Evolutionary conservation across 202 grass and related monocot species (phyloP).

Genomic region (Setaria viridis): DNA sequence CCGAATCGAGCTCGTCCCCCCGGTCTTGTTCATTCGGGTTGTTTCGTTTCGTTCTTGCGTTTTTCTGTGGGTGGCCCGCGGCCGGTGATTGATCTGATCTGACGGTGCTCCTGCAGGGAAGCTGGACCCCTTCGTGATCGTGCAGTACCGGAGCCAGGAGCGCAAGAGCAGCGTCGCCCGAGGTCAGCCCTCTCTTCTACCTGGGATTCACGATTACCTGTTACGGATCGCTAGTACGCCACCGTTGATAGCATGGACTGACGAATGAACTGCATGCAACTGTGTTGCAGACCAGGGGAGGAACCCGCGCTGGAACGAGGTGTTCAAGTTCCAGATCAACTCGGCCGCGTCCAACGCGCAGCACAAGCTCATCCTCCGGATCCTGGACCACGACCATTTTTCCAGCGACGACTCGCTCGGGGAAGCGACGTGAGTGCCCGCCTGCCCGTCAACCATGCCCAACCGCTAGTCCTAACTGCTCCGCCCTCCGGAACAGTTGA

Average conservation of each 20-base stretch:
- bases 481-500: neutral
- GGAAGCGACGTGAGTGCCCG: slow-evolving; percentile 71
- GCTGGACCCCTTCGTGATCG: slow-evolving; percentile 78
- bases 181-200: slow-evolving; percentile 35
- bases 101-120: slow-evolving; percentile 58
- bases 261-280: neutral
- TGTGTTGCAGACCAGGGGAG: slow-evolving; percentile 64
- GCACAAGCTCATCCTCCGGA: slow-evolving; percentile 79
- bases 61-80: neutral
- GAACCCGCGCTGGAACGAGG: slow-evolving; percentile 88
- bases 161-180: slow-evolving; percentile 75
- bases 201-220: neutral
- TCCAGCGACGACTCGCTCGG: slow-evolving; percentile 84
- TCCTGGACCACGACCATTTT: slow-evolving; percentile 84
- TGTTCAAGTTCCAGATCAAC: slow-evolving; percentile 82
- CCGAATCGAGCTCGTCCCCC: neutral
- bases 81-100: neutral
- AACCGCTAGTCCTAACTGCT: neutral
- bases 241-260: neutral
- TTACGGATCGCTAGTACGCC: neutral
- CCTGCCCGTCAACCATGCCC: neutral
- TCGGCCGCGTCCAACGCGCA: slow-evolving; percentile 43
- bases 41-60: neutral
- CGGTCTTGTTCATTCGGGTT: neutral
- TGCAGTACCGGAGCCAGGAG: slow-evolving; percentile 89